Conservation (phyloP, 768 basidiomycete species). For the Pulveroboletus sp. region DNA sequence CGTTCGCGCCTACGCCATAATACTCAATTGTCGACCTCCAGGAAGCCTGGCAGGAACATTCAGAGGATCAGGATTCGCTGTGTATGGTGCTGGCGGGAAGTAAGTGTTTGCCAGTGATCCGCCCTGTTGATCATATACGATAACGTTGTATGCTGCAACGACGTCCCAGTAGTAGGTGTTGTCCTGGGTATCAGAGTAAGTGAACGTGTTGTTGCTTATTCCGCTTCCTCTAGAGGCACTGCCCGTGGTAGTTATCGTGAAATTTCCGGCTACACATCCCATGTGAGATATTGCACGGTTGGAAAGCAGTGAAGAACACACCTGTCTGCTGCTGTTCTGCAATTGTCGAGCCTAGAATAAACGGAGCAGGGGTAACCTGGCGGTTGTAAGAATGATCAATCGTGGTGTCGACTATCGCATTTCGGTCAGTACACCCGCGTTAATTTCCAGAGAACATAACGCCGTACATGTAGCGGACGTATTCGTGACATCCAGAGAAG, state of each 20-base stretch:
- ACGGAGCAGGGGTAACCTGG: conserved; percentile 53
- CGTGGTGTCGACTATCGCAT: conserved; percentile 40
- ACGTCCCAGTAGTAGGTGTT: conserved; percentile 65
- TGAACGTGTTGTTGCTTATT: conserved; percentile 66
- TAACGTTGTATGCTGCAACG: conserved; percentile 56
- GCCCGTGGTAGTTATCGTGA: conserved; percentile 41
- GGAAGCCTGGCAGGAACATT: conserved; percentile 33
- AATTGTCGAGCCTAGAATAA: conserved; percentile 57
- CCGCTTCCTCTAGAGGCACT: conserved; percentile 69
- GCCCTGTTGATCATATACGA: conserved; percentile 56
- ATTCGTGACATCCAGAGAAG: conserved; percentile 31
- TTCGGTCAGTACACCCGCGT: background rate
- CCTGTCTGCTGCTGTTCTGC: conserved; percentile 57
- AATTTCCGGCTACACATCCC: conserved; percentile 44
- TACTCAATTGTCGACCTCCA: conserved; percentile 23
- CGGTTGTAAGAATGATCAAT: conserved; percentile 75
- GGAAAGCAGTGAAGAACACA: conserved; percentile 25
- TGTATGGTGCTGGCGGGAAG: conserved; percentile 6
- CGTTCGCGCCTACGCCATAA: background rate
- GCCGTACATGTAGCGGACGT: conserved; percentile 19
- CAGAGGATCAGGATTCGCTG: background rate
- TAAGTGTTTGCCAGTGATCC: conserved; percentile 41
- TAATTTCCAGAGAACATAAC: background rate
- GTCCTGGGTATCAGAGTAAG: conserved; percentile 53
- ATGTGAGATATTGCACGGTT: background rate